These are phyloP conservation scores for Cutaneotrichosporon sp. DNA, from an alignment of 1,284 basidiomycete species.

Conservation along the genomic window DNA sequence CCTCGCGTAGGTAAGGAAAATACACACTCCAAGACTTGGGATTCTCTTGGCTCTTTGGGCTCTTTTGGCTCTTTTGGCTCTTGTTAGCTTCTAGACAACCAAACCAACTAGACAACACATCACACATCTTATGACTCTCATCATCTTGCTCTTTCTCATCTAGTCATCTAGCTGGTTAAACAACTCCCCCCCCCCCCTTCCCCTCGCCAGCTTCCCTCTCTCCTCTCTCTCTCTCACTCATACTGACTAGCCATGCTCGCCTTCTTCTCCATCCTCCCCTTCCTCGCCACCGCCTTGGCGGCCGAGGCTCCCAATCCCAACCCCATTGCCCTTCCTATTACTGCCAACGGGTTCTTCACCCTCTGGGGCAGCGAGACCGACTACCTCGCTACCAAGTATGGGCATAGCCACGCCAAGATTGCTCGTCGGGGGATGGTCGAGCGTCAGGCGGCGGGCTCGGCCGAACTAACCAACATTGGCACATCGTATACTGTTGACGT, in stretches of 20 bases:
- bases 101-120: too few species aligned
- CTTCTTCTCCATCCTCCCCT: not conserved
- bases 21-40: too few species aligned
- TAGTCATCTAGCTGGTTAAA: too few species aligned
- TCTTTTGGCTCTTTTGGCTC: too few species aligned
- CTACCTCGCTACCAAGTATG: constrained; percentile 9
- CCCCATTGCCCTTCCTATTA: constrained; percentile 1
- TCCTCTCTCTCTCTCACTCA: not conserved
- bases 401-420: not conserved
- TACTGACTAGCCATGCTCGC: too few species aligned
- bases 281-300: not conserved
- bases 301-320: not conserved
- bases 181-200: not conserved
- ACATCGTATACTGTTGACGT: constrained; percentile 43
- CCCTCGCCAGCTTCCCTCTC: not conserved
- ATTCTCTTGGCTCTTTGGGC: too few species aligned
- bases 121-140: too few species aligned
- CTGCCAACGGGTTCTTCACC: not conserved
- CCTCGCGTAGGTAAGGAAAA: too few species aligned
- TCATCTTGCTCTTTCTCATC: too few species aligned
- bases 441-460: not conserved
- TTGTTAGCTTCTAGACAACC: too few species aligned
- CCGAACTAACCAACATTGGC: constrained; percentile 37
- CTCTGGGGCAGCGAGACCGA: not conserved
- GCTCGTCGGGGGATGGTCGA: constrained; percentile 3